A percentile compares a stretch with the other conserved stretches of the same genome.
Evolutionary conservation across 495 filamentous ascomycete genomes (phyloP).

Genomic region (Neurospora sp.): DNA sequence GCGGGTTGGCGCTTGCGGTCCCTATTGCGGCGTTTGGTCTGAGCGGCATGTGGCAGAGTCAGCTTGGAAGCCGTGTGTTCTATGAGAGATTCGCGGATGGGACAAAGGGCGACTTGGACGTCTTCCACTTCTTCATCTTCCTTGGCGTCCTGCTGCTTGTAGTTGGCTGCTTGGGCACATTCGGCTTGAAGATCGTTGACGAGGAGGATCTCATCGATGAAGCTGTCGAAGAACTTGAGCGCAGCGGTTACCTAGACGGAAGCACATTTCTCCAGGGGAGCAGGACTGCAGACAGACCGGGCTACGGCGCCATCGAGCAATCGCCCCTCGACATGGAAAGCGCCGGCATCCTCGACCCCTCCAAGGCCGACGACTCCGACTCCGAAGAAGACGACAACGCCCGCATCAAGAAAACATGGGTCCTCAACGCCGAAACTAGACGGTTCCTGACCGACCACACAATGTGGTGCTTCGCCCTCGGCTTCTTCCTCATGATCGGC

Average conservation of each 20-base stretch:
- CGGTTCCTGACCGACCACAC: conserved; percentile 76
- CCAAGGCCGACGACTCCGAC: conserved; percentile 11
- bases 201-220: conserved; percentile 69
- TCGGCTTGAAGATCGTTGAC: conserved; percentile 56
- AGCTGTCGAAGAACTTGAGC: conserved; percentile 73
- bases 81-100: conserved; percentile 54
- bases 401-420: conserved; percentile 65
- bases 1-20: conserved; percentile 77
- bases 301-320: conserved; percentile 29
- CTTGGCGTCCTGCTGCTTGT: conserved; percentile 54
- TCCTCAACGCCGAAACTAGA: conserved; percentile 79
- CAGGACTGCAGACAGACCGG: conserved; percentile 16
- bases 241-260: conserved; percentile 67
- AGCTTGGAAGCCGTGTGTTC: conserved; percentile 71
- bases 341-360: conserved; percentile 18
- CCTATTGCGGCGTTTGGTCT: conserved; percentile 90
- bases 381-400: conserved; percentile 54
- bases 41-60: conserved; percentile 90
- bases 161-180: conserved; percentile 63
- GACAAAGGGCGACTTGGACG: conserved; percentile 67
- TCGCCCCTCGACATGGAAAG: conserved; percentile 24
- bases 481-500: conserved; percentile 89
- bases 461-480: conserved; percentile 89
- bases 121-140: conserved; percentile 78
- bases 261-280: conserved; percentile 29